Evolutionary conservation across 2,329 filamentous ascomycete genomes (phyloP).

Genomic region (Exophiala mesophila): DNA sequence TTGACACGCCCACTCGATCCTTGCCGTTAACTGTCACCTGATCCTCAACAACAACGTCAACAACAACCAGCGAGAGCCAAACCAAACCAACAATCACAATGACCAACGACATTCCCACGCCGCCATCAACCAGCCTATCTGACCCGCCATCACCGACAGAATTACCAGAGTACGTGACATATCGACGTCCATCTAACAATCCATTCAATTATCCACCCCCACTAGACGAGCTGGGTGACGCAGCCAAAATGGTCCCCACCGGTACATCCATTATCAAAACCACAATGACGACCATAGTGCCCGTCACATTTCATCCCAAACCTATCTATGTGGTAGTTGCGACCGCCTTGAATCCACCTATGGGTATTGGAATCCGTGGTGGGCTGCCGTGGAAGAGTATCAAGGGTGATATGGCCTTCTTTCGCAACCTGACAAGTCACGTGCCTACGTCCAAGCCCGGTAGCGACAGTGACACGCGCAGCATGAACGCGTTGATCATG

Average conservation of each 20-base stretch:
- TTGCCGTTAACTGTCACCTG: no score
- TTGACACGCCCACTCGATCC: no score
- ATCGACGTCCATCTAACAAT: constrained; percentile 3
- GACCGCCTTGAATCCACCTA: constrained; percentile 65
- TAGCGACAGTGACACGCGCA: constrained; percentile 29
- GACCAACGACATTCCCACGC: constrained; percentile 15
- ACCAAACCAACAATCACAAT: neutral
- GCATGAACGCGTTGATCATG: constrained; percentile 80
- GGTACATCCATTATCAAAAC: constrained; percentile 20
- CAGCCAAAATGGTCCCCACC: constrained; percentile 1
- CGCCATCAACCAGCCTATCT: constrained; percentile 22
- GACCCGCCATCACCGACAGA: constrained; percentile 24
- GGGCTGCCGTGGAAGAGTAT: constrained; percentile 84
- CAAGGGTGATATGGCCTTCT: constrained; percentile 90
- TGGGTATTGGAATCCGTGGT: constrained; percentile 81
- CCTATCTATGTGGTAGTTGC: constrained; percentile 28
- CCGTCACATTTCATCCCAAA: constrained; percentile 18
- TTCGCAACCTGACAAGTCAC: constrained; percentile 72
- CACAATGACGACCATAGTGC: constrained; percentile 17
- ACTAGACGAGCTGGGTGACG: constrained; percentile 1
- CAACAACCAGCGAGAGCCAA: no score
- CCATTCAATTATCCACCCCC: constrained; percentile 4
- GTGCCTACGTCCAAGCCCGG: constrained; percentile 21
- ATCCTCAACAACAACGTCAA: constrained; percentile 19
- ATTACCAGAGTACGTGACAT: constrained; percentile 3